These are phyloP conservation scores for Tolypocladium tundrense DNA, from an alignment of 2,329 filamentous ascomycete species.

Conservation along the genomic window DNA sequence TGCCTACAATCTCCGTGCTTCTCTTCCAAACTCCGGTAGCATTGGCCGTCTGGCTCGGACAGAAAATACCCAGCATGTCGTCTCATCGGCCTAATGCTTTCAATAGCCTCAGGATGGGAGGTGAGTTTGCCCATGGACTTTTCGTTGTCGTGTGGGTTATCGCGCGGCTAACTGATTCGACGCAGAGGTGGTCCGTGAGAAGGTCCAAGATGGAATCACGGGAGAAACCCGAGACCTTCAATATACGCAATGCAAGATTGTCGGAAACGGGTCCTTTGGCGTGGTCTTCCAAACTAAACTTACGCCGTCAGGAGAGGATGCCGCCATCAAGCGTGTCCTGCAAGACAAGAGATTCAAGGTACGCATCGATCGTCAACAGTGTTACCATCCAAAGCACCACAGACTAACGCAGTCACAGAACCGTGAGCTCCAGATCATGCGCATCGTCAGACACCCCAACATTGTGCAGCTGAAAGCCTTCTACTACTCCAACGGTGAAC, in stretches of 20 bases:
- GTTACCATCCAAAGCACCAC: neutral
- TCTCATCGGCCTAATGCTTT: constrained; percentile 88
- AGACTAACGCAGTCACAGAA: constrained; percentile 53
- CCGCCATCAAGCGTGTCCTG: constrained; percentile 95
- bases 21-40: constrained; percentile 14
- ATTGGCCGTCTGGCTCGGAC: constrained; percentile 15
- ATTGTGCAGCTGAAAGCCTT: constrained; percentile 99
- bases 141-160: constrained; percentile 3
- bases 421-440: constrained; percentile 98
- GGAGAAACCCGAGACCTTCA: constrained; percentile 94
- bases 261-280: constrained; percentile 96
- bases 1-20: constrained; percentile 11
- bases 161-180: constrained; percentile 13
- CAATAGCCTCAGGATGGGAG: constrained; percentile 85
- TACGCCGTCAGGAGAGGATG: constrained; percentile 94
- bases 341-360: constrained; percentile 99
- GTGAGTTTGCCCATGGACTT: constrained; percentile 44
- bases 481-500: constrained; percentile 98
- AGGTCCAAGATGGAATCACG: constrained; percentile 95
- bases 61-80: constrained; percentile 51
- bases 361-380: constrained; percentile 13
- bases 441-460: constrained; percentile 96
- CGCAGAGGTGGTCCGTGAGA: constrained; percentile 92
- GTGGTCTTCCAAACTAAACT: constrained; percentile 99
- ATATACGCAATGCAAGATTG: constrained; percentile 99